phyloP scores from a whole-genome alignment of 1,284 basidiomycete genomes.

The Sporisorium sorghi region DNA sequence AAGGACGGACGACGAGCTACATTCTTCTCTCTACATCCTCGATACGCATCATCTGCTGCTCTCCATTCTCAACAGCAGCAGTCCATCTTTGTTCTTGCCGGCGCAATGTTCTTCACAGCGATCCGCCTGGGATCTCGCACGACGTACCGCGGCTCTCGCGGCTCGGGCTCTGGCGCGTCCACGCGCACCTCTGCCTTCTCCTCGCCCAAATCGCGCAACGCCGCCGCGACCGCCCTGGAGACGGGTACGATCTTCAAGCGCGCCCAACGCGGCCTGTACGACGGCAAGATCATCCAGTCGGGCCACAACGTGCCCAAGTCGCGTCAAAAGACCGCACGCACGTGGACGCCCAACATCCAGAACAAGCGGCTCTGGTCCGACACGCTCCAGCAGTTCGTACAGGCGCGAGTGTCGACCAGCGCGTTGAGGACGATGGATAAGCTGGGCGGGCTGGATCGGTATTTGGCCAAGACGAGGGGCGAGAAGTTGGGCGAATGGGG shows the following conservation, averaged over 20 bases:
- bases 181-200: conserved; percentile 62
- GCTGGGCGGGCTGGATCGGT: conserved; percentile 63
- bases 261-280: conserved; percentile 66
- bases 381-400: conserved; percentile 44
- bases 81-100: neutral
- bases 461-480: conserved; percentile 58
- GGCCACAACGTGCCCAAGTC: conserved; percentile 67
- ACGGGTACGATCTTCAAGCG: conserved; percentile 64
- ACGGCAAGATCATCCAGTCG: conserved; percentile 61
- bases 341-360: conserved; percentile 66
- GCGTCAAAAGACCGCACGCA: conserved; percentile 63
- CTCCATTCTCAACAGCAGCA: no score
- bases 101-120: conserved; percentile 62
- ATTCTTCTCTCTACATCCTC: neutral
- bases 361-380: conserved; percentile 52
- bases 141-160: conserved; percentile 63
- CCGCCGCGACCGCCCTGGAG: conserved; percentile 33
- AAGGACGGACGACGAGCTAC: neutral
- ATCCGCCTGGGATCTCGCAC: conserved; percentile 64
- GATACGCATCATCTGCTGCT: neutral
- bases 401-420: conserved; percentile 42
- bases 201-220: conserved; percentile 61
- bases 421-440: conserved; percentile 64
- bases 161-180: conserved; percentile 63
- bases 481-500: conserved; percentile 62